Conservation (phyloP, 2,329 filamentous ascomycete species). For the Xylaria sp. region DNA sequence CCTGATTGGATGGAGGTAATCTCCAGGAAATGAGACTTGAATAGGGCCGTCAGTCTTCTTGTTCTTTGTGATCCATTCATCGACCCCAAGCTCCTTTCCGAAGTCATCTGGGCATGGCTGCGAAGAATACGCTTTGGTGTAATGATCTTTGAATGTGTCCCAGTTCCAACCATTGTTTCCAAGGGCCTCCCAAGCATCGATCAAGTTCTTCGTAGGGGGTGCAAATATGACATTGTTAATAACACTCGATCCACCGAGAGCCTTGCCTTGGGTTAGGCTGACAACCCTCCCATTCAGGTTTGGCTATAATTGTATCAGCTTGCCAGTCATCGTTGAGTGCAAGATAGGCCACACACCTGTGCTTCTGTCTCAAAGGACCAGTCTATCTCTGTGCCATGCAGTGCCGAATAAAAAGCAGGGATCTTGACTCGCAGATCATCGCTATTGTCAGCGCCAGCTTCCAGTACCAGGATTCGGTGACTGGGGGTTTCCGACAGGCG, state of each 20-base stretch:
- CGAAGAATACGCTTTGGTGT: slow-evolving; percentile 20
- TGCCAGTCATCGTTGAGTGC: too few species aligned
- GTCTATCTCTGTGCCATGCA: slow-evolving; percentile 10
- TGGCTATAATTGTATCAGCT: too few species aligned
- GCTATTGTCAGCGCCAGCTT: slow-evolving; percentile 18
- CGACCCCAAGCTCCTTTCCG: slow-evolving; percentile 18
- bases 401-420: slow-evolving; percentile 9
- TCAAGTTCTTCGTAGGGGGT: slow-evolving; percentile 13
- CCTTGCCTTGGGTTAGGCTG: slow-evolving; percentile 24
- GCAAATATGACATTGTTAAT: slow-evolving; percentile 28
- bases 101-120: slow-evolving; percentile 8
- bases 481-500: slow-evolving; percentile 20
- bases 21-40: slow-evolving; percentile 10
- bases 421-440: slow-evolving; percentile 16
- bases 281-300: slow-evolving; percentile 1
- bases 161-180: slow-evolving; percentile 28
- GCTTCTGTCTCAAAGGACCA: slow-evolving; percentile 14
- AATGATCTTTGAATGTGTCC: slow-evolving; percentile 18
- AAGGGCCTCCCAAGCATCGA: slow-evolving; percentile 24
- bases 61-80: slow-evolving; percentile 2
- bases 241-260: slow-evolving; percentile 28
- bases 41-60: slow-evolving; percentile 3
- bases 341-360: slow-evolving; percentile 14
- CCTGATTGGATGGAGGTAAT: slow-evolving; percentile 9
- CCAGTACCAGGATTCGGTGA: slow-evolving; percentile 20